Evolutionary conservation across 345 rosid species (phyloP), one percentile per base, ranked within the genome.

Genomic region (Boechera divaricarpa): DNA sequence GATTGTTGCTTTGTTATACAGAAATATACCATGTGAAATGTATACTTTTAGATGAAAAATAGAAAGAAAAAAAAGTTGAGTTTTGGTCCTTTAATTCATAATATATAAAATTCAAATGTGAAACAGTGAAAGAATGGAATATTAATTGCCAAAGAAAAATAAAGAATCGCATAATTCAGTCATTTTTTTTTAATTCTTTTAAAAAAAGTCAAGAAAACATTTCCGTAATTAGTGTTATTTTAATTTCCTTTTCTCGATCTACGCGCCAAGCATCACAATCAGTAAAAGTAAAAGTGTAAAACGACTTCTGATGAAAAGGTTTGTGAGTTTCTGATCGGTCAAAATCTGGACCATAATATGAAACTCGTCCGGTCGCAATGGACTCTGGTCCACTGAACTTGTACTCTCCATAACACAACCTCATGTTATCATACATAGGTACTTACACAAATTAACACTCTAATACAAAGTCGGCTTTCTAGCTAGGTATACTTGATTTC

Each of bases 321-420:
- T 73, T 21, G 1, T 73, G 31, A 75, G 83, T 15, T 83, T 86
- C 1, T 62, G 60, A 0, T 13, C 7, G 2, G 86, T 78, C 18
- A 85, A 75, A 42, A 39, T 60, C 12, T 80, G 41, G 88, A 75
- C 88, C 87, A 87, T 2, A 56, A 31, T 56, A 33, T 58, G 5
- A 18, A 44, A 79, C 87, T 77, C 89, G 82, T 13, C 63, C 61
- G 0, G 79, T 62, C 55, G 63, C 72, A 49, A 45, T 41, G 1
- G 88, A 84, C 47, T 85, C 85, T 21, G 24, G 87, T 45, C 85
- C 89, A 12, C 80, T 82, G 44, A 82, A 73, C 59, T 79, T 74
- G 77, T 82, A 78, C 71, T 86, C 83, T 0, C 24, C 59, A 35
- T 11, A 51, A 18, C 38, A 29, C 11, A 18, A 9, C 21, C 6